phyloP scores from a whole-genome alignment of 208 protist species.

The Leishmania braziliensis region DNA sequence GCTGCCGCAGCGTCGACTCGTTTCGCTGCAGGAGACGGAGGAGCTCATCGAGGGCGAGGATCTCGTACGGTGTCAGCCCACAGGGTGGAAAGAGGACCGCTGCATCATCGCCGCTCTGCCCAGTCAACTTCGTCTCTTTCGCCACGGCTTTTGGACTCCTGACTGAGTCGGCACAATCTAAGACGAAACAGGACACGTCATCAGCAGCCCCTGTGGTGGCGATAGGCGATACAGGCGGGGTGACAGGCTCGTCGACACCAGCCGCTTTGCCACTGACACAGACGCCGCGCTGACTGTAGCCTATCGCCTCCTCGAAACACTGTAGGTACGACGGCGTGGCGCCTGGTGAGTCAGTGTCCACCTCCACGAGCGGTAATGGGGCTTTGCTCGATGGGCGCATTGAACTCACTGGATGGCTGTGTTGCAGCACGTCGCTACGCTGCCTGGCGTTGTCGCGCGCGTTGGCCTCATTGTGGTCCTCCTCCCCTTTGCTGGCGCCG shows the following conservation, averaged over 20 bases:
- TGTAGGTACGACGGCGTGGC: background rate
- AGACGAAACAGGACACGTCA: conserved; percentile 17
- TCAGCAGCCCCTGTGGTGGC: conserved; percentile 4
- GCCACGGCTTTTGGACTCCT: background rate
- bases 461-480: background rate
- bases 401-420: background rate
- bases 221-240: conserved; percentile 31
- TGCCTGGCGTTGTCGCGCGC: background rate
- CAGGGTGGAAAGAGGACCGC: conserved; percentile 3
- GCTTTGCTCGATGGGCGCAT: background rate
- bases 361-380: background rate
- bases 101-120: background rate
- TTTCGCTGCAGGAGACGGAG: conserved; percentile 58
- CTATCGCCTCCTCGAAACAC: background rate
- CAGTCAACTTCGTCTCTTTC: background rate
- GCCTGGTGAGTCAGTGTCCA: background rate
- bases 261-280: background rate
- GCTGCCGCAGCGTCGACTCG: conserved; percentile 54
- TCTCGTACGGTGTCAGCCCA: conserved; percentile 4
- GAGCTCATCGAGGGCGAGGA: conserved; percentile 42
- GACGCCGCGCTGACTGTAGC: background rate
- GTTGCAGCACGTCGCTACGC: background rate
- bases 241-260: background rate
- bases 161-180: conserved; percentile 1
- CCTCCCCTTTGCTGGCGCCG: background rate